Evolutionary conservation across 495 filamentous ascomycete genomes (phyloP), one percentile per base, ranked within the genome.

Genomic region (Trichoderma asperelloides): DNA sequence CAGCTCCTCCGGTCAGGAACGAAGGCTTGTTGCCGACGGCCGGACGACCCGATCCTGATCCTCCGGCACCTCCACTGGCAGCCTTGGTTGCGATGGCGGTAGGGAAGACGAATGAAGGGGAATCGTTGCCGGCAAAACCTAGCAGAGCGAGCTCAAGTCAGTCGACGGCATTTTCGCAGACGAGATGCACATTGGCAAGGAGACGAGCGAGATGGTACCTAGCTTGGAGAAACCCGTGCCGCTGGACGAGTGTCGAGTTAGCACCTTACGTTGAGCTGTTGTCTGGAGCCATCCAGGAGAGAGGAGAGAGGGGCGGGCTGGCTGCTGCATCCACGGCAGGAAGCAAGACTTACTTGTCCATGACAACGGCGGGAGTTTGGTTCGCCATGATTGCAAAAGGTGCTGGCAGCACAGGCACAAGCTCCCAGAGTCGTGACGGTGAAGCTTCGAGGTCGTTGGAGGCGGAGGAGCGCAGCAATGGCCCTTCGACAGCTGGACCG

Each of bases 351-450:
- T 88, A 98, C 95, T 98, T 98, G 95, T 98, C 95, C 92, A 98
- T 98, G 91, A 98, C 95, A 97, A 98, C 96, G 90, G 95, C 95
- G 70, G 95, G 95, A 75, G 95, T 98, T 88, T 97, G 93, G 82
- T 88, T 88, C 71, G 95, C 91, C 95, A 98, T 98, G 74, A 30
- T 64, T 64, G 62, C 62, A 43, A 13, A 64, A 40, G 62, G 33
- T 39, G 62, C 62, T 6, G 27, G 55, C 55, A 60, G 55, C 55
- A 60, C 55, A 60, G 55, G 55, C 55, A 30, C 9, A 60, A 28
- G 11, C 25, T 60, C 55, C 55, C 55, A 60, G 25, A 60, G 11
- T 60, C 55, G 55, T 60, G 55, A 60, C 27, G 55, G 27, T 60
- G 55, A 60, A 30, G 55, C 55, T 15, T 30, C 25, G 55, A 60